phyloP scores from a whole-genome alignment of 176 grass and related monocot species.

The Eragrostis curvula region DNA sequence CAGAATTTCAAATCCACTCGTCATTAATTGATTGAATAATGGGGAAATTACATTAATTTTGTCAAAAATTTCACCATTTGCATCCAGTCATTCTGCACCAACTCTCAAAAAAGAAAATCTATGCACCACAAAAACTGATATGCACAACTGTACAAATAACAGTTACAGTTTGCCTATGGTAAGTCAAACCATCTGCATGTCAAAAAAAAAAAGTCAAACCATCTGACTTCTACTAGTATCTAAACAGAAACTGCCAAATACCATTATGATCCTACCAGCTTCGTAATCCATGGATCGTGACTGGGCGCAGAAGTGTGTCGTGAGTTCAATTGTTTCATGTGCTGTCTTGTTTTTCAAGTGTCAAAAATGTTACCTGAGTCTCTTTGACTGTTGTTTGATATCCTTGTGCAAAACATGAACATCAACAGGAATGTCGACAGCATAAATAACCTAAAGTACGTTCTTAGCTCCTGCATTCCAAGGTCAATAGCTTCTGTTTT shows the following conservation, averaged over 20 bases:
- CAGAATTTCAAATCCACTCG: not conserved
- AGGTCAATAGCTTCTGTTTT: constrained; percentile 78
- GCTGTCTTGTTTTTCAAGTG: constrained; percentile 36
- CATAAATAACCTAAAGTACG: constrained; percentile 87
- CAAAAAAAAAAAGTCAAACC: constrained; percentile 4
- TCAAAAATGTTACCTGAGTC: constrained; percentile 48
- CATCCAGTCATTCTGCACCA: not conserved
- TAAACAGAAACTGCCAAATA: constrained; percentile 18
- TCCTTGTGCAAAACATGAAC: constrained; percentile 97
- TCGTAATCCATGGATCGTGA: not conserved
- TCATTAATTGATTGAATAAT: not conserved
- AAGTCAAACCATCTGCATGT: constrained; percentile 9
- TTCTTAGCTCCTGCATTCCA: constrained; percentile 86
- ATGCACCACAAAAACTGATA: constrained; percentile 30
- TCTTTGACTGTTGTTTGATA: constrained; percentile 79
- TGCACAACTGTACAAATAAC: constrained; percentile 45
- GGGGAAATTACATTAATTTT: not conserved
- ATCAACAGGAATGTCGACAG: constrained; percentile 79
- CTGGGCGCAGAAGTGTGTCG: not conserved
- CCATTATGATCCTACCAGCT: constrained; percentile 24
- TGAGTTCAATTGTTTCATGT: not conserved
- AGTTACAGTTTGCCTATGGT: not conserved
- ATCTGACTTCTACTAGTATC: constrained; percentile 12
- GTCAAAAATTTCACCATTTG: not conserved
- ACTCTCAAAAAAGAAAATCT: not conserved